Evolutionary conservation across 345 rosid species (phyloP), one percentile per base, ranked within the genome.

Genomic region (Geranium brycei): DNA sequence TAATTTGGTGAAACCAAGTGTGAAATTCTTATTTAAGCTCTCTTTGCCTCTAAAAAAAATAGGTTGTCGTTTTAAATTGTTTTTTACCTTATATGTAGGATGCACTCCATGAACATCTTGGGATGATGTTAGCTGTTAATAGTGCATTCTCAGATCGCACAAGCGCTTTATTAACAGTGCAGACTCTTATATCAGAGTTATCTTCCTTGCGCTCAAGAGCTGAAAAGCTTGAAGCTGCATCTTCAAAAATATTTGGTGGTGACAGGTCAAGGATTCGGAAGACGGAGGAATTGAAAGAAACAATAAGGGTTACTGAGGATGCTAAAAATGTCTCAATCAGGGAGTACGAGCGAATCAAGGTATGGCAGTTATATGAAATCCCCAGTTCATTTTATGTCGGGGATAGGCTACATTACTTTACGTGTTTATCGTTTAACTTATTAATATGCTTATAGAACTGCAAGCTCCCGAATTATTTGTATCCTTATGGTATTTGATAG

Each of bases 241-340:
- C 97, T 51, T 85, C 96, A 47, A 95, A 95, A 74, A 81, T 91
- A 70, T 95, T 85, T 87, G 99, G 99, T 19, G 97, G 97, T 28
- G 99, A 95, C 81, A 95, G 79, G 82, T 86, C 96, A 58, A 83
- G 97, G 82, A 81, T 91, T 70, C 86, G 81, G 63, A 91, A 87
- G 69, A 77, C 85, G 51, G 96, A 95, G 76, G 99, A 91, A 79
- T 68, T 95, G 61, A 88, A 85, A 75, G 97, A 87, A 76, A 83
- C 84, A 51, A 86, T 87, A 73, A 82, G 82, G 64, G 87, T 38
- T 55, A 86, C 96, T 10, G 96, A 90, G 77, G 92, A 86, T 65
- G 95, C 97, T 13, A 93, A 93, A 81, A 79, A 78, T 78, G 87
- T 85, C 68, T 89, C 99, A 19, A 79, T 81, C 38, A 82, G 90